Percentiles rank a stretch among this genome's conserved stretches.
Conservation (phyloP, 1,284 basidiomycete species). For the Austroboletus novae-zelandiae region DNA sequence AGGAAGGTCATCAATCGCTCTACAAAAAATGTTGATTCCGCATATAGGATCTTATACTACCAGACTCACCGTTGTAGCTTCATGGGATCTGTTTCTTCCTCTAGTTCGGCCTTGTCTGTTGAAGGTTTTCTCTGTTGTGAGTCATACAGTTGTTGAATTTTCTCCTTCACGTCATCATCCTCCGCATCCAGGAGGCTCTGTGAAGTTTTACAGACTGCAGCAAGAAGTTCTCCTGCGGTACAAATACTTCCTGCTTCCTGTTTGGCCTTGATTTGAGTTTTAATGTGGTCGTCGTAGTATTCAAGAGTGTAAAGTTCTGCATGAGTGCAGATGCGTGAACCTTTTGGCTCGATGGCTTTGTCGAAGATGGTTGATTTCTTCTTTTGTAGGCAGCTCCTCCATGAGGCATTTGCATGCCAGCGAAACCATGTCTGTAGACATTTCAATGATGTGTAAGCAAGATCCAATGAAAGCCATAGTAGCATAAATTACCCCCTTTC, state of each 20-base stretch:
- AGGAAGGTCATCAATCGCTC: constrained; percentile 5
- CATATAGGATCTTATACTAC: background rate
- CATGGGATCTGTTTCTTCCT: background rate
- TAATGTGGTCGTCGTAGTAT: constrained; percentile 3
- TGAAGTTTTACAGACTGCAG: background rate
- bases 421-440: constrained; percentile 1
- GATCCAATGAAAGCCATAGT: too few species aligned
- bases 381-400: background rate
- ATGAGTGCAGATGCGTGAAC: background rate
- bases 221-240: background rate
- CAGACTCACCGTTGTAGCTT: background rate
- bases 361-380: background rate
- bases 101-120: background rate
- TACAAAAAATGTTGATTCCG: background rate
- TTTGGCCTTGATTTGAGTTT: background rate
- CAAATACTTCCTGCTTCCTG: background rate
- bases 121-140: background rate
- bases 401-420: background rate
- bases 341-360: background rate
- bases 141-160: background rate
- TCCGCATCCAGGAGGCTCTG: background rate
- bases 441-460: background rate
- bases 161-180: background rate
- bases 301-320: background rate
- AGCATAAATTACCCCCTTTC: background rate